phyloP scores from a whole-genome alignment of 192 early-diverging fungal species.

The Entophlyctis luteolus region DNA sequence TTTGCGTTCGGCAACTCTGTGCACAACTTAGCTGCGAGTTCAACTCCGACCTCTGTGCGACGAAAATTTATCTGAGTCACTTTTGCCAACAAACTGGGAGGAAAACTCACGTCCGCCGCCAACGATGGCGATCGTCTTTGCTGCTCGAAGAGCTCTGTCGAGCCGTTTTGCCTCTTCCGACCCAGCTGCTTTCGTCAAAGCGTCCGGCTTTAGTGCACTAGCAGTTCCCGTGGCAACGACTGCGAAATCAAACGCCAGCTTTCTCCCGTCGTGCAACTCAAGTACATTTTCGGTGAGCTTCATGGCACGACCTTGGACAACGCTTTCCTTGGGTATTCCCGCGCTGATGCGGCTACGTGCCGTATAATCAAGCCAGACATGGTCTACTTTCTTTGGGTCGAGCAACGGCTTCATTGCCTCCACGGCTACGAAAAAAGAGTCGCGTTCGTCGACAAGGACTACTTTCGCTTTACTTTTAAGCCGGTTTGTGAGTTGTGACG shows the following conservation, averaged over 20 bases:
- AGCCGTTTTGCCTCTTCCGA: slow-evolving; percentile 21
- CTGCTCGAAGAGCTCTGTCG: slow-evolving; percentile 38
- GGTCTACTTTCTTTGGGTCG: slow-evolving; percentile 11
- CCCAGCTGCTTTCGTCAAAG: slow-evolving; percentile 30
- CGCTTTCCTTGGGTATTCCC: too few species aligned
- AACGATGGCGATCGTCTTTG: slow-evolving; percentile 53
- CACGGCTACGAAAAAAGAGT: neutral
- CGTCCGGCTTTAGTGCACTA: slow-evolving; percentile 38
- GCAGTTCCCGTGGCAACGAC: slow-evolving; percentile 60
- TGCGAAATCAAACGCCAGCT: slow-evolving; percentile 60
- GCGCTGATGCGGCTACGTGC: slow-evolving; percentile 8
- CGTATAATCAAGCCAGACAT: slow-evolving; percentile 33
- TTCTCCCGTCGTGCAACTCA: slow-evolving; percentile 43
- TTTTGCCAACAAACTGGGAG: neutral
- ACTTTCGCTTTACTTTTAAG: neutral
- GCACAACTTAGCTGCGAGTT: slow-evolving; percentile 70
- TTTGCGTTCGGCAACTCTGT: slow-evolving; percentile 55
- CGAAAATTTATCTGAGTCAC: neutral
- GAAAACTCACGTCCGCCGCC: slow-evolving; percentile 54
- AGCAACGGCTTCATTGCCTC: slow-evolving; percentile 21
- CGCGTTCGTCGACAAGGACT: slow-evolving; percentile 1
- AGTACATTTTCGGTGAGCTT: slow-evolving; percentile 30
- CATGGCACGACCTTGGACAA: slow-evolving; percentile 50
- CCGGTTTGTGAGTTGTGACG: too few species aligned
- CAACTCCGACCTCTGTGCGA: slow-evolving; percentile 61